Percentiles rank a stretch among this genome's conserved stretches.
These are phyloP conservation scores for Solanum paucissectum DNA, from an alignment of 257 asterid genomes.

Conservation along the genomic window DNA sequence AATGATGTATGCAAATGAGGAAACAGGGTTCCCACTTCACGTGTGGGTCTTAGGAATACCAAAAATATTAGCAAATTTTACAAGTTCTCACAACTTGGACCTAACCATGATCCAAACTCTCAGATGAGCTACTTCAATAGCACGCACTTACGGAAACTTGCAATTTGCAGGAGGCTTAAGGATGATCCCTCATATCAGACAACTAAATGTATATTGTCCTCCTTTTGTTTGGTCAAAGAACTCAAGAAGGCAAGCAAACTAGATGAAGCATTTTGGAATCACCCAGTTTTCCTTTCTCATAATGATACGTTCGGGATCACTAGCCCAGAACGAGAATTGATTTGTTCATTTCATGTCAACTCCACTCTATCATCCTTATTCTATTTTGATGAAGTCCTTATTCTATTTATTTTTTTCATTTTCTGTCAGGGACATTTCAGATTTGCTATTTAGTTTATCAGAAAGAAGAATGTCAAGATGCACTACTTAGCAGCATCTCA, in stretches of 20 bases:
- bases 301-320: not conserved
- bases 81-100: not conserved
- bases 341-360: not conserved
- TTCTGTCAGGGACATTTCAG: not conserved
- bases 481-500: not conserved
- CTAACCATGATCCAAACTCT: not conserved
- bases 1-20: not conserved
- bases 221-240: not conserved
- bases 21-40: not conserved
- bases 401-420: not conserved
- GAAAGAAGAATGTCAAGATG: not conserved
- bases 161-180: not conserved
- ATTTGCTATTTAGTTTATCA: not conserved
- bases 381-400: not conserved
- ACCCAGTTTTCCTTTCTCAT: not conserved
- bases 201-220: not conserved
- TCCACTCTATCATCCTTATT: not conserved
- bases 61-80: not conserved
- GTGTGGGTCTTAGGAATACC: not conserved
- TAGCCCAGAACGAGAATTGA: not conserved
- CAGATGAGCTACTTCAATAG: not conserved
- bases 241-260: not conserved
- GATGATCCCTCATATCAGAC: not conserved
- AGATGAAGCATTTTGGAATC: not conserved
- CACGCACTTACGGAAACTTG: not conserved